A percentile compares a stretch with the other conserved stretches of the same genome.
These are phyloP conservation scores for Salix suchowensis DNA, from an alignment of 345 rosid genomes.

Conservation along the genomic window DNA sequence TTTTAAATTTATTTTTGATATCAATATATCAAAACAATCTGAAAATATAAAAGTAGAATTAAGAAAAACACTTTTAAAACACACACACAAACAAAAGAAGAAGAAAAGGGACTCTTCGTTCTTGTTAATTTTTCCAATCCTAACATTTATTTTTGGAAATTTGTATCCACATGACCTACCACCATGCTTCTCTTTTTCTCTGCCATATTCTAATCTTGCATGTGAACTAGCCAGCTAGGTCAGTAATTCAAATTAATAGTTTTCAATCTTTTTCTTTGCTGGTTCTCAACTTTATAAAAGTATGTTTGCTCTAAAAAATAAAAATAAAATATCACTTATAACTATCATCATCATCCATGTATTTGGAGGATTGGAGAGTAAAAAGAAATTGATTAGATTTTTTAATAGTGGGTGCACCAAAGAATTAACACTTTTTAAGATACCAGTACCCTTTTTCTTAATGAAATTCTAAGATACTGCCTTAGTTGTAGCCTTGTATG, in stretches of 20 bases:
- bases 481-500: too few species aligned
- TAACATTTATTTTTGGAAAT: neutral
- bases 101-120: too few species aligned
- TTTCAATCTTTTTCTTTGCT: neutral
- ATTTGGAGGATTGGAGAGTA: neutral
- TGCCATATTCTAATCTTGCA: neutral
- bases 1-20: too few species aligned
- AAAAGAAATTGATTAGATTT: neutral
- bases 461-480: too few species aligned
- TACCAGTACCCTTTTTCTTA: neutral
- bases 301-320: neutral
- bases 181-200: neutral
- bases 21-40: too few species aligned
- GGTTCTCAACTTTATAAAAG: neutral
- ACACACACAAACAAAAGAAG: too few species aligned
- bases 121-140: too few species aligned
- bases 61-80: too few species aligned
- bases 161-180: neutral
- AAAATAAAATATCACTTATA: too few species aligned
- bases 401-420: neutral
- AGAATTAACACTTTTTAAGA: neutral
- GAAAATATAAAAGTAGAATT: too few species aligned
- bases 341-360: neutral
- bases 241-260: neutral
- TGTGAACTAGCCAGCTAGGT: neutral